phyloP scores from a whole-genome alignment of 345 rosid genomes.

The Populus pruinosa region DNA sequence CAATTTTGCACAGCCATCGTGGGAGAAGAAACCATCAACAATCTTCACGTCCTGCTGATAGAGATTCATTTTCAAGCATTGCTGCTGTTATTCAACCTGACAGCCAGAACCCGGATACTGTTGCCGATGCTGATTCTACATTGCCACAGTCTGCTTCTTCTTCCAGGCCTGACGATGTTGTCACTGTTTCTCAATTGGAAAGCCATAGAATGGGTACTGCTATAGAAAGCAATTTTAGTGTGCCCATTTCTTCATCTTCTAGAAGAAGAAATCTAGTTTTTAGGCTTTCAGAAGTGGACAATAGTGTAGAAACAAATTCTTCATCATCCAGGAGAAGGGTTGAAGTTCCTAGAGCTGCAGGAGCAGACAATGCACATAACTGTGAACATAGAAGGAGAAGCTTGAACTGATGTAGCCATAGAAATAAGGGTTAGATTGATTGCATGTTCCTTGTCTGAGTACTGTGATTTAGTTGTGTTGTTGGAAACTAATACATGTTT shows the following conservation, averaged over 20 bases:
- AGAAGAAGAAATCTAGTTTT: constrained; percentile 6
- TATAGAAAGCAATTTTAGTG: not conserved
- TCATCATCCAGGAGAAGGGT: constrained; percentile 8
- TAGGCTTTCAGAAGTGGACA: constrained; percentile 1
- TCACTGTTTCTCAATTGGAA: constrained; percentile 4
- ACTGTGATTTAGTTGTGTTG: not conserved
- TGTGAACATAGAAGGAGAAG: constrained; percentile 14
- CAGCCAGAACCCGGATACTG: constrained; percentile 16
- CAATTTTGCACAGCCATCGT: constrained; percentile 29
- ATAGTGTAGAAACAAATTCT: constrained; percentile 1
- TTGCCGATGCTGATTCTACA: constrained; percentile 20
- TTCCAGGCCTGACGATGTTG: constrained; percentile 16
- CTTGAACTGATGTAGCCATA: not conserved
- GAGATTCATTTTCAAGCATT: constrained; percentile 23
- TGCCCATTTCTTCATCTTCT: not conserved
- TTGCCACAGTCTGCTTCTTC: constrained; percentile 11
- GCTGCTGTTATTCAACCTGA: constrained; percentile 15
- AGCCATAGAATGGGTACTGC: not conserved
- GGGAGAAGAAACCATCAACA: constrained; percentile 29
- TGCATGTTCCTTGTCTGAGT: not conserved
- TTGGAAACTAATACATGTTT: not conserved
- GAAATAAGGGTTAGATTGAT: not conserved
- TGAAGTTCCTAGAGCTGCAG: constrained; percentile 9
- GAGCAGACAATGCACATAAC: not conserved
- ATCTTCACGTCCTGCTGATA: constrained; percentile 19